These are phyloP conservation scores for Sonneratia caseolaris DNA, from an alignment of 345 rosid species.

Conservation along the genomic window DNA sequence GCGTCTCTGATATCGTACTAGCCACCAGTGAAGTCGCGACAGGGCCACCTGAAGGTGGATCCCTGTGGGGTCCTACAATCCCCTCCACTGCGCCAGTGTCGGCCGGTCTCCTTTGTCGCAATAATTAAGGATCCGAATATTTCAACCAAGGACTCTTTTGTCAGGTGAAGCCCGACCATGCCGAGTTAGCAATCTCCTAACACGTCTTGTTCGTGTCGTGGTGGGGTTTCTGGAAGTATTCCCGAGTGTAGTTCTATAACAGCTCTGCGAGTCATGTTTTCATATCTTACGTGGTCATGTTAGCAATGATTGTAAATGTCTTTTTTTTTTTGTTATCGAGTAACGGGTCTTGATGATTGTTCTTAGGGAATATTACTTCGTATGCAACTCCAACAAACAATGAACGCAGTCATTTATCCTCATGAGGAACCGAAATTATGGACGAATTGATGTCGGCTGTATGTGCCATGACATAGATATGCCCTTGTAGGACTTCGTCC, in stretches of 20 bases:
- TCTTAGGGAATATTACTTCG: too few species aligned
- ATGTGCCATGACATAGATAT: not conserved
- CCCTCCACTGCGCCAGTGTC: not conserved
- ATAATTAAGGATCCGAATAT: not conserved
- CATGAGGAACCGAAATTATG: too few species aligned
- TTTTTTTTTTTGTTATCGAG: too few species aligned
- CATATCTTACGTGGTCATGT: too few species aligned
- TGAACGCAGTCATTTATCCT: too few species aligned
- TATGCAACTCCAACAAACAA: too few species aligned
- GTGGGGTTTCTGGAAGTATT: too few species aligned
- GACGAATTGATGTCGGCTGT: too few species aligned
- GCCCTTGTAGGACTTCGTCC: not conserved
- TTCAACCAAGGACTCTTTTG: not conserved
- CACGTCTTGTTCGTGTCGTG: not conserved
- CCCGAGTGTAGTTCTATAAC: too few species aligned
- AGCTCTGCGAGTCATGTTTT: too few species aligned
- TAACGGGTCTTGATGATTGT: too few species aligned
- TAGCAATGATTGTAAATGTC: too few species aligned
- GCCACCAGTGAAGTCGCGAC: not conserved
- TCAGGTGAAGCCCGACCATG: not conserved
- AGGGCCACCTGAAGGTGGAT: not conserved
- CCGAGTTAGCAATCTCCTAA: not conserved
- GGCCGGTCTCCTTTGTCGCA: not conserved
- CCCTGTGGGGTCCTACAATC: not conserved
- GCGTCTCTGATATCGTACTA: not conserved